These are phyloP conservation scores for Cadophora luteo-olivacea DNA, from an alignment of 2,329 filamentous ascomycete genomes.

Conservation along the genomic window DNA sequence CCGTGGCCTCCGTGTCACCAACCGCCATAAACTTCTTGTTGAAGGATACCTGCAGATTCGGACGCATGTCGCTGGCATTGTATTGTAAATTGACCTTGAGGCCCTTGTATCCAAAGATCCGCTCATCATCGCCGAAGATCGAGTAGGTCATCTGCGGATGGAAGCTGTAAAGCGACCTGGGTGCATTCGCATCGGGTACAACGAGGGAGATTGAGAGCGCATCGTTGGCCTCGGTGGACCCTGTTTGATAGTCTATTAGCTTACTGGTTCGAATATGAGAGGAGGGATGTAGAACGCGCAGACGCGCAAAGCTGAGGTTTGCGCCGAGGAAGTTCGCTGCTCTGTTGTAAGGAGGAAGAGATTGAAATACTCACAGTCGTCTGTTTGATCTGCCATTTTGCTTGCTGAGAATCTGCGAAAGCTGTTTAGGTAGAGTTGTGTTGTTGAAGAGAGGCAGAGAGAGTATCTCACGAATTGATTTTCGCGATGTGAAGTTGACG, in stretches of 20 bases:
- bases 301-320: constrained; percentile 26
- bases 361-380: constrained; percentile 34
- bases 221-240: constrained; percentile 50
- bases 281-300: background rate
- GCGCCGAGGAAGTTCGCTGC: constrained; percentile 25
- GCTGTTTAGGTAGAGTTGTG: constrained; percentile 1
- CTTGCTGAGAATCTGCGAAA: background rate
- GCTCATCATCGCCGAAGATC: constrained; percentile 92
- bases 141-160: constrained; percentile 88
- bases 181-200: constrained; percentile 53
- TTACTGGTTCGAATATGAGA: background rate
- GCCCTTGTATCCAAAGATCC: constrained; percentile 87
- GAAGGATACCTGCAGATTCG: constrained; percentile 74
- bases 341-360: background rate
- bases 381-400: constrained; percentile 29
- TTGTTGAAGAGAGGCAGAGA: constrained; percentile 7
- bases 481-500: constrained; percentile 14
- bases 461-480: background rate
- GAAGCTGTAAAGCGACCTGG: constrained; percentile 71
- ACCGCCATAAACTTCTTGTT: constrained; percentile 73
- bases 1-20: constrained; percentile 71
- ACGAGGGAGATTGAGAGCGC: constrained; percentile 67
- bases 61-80: constrained; percentile 75
- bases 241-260: constrained; percentile 30
- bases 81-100: constrained; percentile 77